phyloP scores from a whole-genome alignment of 1,284 basidiomycete genomes.

The Ceratorhiza oryzae-sativae region DNA sequence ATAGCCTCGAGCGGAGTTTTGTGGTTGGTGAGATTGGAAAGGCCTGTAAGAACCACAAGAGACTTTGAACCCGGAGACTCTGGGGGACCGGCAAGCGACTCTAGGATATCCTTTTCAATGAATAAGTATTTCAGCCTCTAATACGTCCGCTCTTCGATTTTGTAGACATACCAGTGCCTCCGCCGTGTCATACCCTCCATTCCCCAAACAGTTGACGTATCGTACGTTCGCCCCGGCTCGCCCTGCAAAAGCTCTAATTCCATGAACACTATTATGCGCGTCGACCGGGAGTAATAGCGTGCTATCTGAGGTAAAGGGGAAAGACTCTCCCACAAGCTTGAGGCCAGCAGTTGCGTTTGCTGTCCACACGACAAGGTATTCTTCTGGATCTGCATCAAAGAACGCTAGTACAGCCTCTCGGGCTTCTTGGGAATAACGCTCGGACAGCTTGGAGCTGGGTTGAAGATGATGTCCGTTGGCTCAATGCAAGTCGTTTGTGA shows the following conservation, averaged over 20 bases:
- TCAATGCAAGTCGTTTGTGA: too few relatives aligned
- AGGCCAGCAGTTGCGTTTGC: conserved; percentile 78
- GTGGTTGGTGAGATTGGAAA: conserved; percentile 78
- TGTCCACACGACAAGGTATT: conserved; percentile 81
- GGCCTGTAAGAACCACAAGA: conserved; percentile 77
- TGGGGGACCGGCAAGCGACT: conserved; percentile 10
- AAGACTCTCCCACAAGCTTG: conserved; percentile 81
- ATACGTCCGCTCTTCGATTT: not conserved
- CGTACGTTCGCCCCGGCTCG: conserved; percentile 61
- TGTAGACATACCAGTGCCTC: conserved; percentile 62
- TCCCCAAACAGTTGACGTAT: conserved; percentile 69
- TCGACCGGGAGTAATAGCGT: conserved; percentile 71
- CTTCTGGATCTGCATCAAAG: conserved; percentile 70
- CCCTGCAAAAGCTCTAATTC: conserved; percentile 73
- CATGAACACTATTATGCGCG: conserved; percentile 85
- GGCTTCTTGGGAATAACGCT: conserved; percentile 69
- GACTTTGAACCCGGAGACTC: conserved; percentile 53
- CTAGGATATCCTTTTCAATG: conserved; percentile 1
- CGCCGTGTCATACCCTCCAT: conserved; percentile 66
- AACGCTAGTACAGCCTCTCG: conserved; percentile 72
- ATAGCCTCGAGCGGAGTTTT: conserved; percentile 58
- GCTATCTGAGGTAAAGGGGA: conserved; percentile 66
- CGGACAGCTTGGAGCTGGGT: conserved; percentile 76
- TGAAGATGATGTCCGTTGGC: too few relatives aligned
- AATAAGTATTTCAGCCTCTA: not conserved